Evolutionary conservation across 2,329 filamentous ascomycete genomes (phyloP).

Genomic region (Fusarium transvaalense): DNA sequence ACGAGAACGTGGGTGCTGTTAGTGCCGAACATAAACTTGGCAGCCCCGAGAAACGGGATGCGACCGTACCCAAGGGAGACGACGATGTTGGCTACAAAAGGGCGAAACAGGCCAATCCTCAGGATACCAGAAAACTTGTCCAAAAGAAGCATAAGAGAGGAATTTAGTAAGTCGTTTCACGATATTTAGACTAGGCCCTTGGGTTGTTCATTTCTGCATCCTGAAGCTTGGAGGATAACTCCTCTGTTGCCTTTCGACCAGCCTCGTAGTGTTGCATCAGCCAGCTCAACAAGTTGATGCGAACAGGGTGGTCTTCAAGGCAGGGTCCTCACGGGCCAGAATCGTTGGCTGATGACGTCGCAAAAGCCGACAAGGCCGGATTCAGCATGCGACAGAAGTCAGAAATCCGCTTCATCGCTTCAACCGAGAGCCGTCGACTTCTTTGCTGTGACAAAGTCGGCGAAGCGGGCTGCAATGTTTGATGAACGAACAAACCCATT

Average conservation of each 20-base stretch:
- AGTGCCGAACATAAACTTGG: not conserved
- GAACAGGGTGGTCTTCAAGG: slow-evolving; percentile 27
- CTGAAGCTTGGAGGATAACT: too few species aligned
- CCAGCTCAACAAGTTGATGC: slow-evolving; percentile 20
- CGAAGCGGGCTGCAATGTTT: slow-evolving; percentile 29
- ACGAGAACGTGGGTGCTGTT: not conserved
- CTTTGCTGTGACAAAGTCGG: slow-evolving; percentile 31
- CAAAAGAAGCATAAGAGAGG: too few species aligned
- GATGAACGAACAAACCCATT: not conserved
- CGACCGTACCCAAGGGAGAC: not conserved
- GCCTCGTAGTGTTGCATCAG: slow-evolving; percentile 18
- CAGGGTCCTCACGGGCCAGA: slow-evolving; percentile 37
- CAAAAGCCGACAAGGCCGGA: slow-evolving; percentile 22
- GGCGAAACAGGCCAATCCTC: not conserved
- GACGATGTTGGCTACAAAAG: slow-evolving; percentile 3
- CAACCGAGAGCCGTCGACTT: not conserved
- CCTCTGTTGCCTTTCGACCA: not conserved
- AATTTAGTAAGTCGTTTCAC: too few species aligned
- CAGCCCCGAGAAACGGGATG: slow-evolving; percentile 2
- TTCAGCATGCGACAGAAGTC: slow-evolving; percentile 37
- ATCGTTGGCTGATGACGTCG: slow-evolving; percentile 46
- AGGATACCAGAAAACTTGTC: too few species aligned
- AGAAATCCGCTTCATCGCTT: slow-evolving; percentile 36
- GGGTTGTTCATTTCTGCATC: too few species aligned
- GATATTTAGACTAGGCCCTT: too few species aligned